phyloP scores from a whole-genome alignment of 2,329 filamentous ascomycete species.

The Drechmeria coniospora region DNA sequence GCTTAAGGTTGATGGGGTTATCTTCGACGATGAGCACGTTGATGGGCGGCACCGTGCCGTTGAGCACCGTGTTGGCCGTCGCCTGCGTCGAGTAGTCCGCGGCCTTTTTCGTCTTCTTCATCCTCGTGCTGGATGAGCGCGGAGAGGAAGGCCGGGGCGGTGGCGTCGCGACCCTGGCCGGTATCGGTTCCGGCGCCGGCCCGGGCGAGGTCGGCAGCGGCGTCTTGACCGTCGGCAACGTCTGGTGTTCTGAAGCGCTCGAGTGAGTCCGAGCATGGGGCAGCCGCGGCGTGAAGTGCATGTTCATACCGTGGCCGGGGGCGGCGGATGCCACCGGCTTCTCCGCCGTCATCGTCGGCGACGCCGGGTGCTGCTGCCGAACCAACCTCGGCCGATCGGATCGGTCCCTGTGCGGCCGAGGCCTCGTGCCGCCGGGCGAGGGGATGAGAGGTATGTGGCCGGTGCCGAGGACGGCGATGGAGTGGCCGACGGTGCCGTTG shows the following conservation, averaged over 20 bases:
- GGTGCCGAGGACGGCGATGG: slow-evolving; percentile 67
- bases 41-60: slow-evolving; percentile 80
- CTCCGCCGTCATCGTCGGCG: slow-evolving; percentile 45
- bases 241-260: slow-evolving; percentile 37
- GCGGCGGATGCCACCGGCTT: slow-evolving; percentile 17
- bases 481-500: slow-evolving; percentile 29
- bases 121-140: slow-evolving; percentile 25
- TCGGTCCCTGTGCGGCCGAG: slow-evolving; percentile 40
- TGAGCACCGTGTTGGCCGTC: slow-evolving; percentile 46
- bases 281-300: slow-evolving; percentile 21
- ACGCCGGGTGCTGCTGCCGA: slow-evolving; percentile 66
- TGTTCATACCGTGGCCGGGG: slow-evolving; percentile 18
- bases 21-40: slow-evolving; percentile 97
- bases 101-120: slow-evolving; percentile 40
- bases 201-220: slow-evolving; percentile 36
- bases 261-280: slow-evolving; percentile 43
- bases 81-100: slow-evolving; percentile 22
- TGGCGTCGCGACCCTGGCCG: slow-evolving; percentile 35
- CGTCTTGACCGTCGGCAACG: slow-evolving; percentile 31
- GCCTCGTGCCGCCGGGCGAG: slow-evolving; percentile 56
- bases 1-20: slow-evolving; percentile 91
- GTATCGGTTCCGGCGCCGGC: slow-evolving; percentile 30
- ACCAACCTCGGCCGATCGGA: slow-evolving; percentile 44
- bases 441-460: slow-evolving; percentile 69
- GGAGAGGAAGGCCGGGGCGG: slow-evolving; percentile 33